phyloP scores from a whole-genome alignment of 352 stramenopile genomes.

The Pseudoperonospora humuli region DNA sequence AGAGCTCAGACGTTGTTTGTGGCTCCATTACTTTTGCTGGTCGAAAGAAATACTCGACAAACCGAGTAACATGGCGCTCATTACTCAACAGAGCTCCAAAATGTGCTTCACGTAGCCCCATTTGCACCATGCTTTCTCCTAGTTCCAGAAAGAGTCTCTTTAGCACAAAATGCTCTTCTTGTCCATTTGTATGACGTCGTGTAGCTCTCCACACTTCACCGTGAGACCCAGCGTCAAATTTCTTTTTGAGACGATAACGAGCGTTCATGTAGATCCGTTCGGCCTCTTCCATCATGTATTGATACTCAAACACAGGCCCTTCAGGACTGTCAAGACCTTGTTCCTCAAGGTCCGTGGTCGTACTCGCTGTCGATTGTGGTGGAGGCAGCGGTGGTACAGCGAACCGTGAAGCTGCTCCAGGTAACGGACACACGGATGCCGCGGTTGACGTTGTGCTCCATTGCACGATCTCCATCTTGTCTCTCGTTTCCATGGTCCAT shows the following conservation, averaged over 20 bases:
- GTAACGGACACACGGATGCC: conserved; percentile 15
- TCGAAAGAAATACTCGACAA: conserved; percentile 85
- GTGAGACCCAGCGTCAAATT: conserved; percentile 79
- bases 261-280: conserved; percentile 64
- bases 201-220: conserved; percentile 77
- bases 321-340: conserved; percentile 7
- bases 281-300: conserved; percentile 46
- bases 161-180: conserved; percentile 66
- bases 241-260: conserved; percentile 66
- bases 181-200: conserved; percentile 6
- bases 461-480: conserved; percentile 18
- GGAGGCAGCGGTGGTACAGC: conserved; percentile 12
- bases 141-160: conserved; percentile 80
- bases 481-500: conserved; percentile 15
- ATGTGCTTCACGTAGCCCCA: conserved; percentile 77
- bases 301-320: conserved; percentile 67
- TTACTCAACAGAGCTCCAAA: conserved; percentile 50
- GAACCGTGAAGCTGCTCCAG: conserved; percentile 11
- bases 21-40: conserved; percentile 14
- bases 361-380: conserved; percentile 5
- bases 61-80: conserved; percentile 68
- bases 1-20: conserved; percentile 49
- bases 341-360: not conserved
- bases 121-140: conserved; percentile 54
- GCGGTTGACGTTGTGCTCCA: conserved; percentile 9